Evolutionary conservation across 371 early-diverging fungal species (phyloP).

Genomic region (Dinochytrium kinnereticum): DNA sequence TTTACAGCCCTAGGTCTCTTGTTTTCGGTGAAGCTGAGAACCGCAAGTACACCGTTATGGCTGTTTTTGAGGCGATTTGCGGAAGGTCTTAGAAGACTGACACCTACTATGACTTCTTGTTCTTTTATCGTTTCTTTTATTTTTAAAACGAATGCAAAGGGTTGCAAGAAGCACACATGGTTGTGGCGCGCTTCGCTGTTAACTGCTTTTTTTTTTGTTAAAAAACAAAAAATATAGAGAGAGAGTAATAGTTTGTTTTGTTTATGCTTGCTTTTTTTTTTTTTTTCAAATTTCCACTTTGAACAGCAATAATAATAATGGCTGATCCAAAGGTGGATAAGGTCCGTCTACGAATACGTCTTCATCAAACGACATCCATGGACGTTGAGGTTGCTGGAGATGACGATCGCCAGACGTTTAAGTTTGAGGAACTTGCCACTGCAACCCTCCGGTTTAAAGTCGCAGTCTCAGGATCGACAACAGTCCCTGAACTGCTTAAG

Average conservation of each 20-base stretch:
- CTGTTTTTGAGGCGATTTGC: conserved; percentile 65
- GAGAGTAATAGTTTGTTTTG: background rate
- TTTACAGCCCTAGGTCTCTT: conserved; percentile 85
- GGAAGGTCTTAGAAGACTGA: background rate
- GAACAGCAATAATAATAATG: background rate
- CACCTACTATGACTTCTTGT: too few relatives aligned
- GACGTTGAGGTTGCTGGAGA: background rate
- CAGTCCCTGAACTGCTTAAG: background rate
- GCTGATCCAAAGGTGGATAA: background rate
- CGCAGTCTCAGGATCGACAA: background rate
- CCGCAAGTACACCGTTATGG: conserved; percentile 95
- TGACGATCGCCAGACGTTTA: background rate
- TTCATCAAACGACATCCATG: conserved; percentile 3
- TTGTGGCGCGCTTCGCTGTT: too few relatives aligned
- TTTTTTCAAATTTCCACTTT: background rate
- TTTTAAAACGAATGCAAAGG: too few relatives aligned
- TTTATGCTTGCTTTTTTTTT: background rate
- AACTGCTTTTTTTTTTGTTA: too few relatives aligned
- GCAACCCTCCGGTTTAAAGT: background rate
- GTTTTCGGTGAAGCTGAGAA: conserved; percentile 98
- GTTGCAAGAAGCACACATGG: too few relatives aligned
- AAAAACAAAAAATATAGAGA: background rate
- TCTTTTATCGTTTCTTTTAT: too few relatives aligned
- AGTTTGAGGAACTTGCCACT: background rate
- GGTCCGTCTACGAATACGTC: conserved; percentile 2